Conservation (phyloP, 2,329 filamentous ascomycete species). For the Passalora sequoiae region DNA sequence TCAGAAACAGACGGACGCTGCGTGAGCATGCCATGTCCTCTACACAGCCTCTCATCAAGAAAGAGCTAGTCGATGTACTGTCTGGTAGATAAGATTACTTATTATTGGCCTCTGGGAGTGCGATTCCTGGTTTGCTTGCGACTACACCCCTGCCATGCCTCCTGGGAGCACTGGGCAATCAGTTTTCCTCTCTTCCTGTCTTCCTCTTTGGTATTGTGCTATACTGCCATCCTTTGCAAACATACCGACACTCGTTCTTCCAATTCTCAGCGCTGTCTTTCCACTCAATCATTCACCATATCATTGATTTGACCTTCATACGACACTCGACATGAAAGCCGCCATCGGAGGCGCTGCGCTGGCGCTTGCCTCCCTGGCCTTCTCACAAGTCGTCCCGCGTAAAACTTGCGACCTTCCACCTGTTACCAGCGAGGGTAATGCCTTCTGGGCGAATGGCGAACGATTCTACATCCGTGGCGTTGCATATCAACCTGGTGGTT, state of each 20-base stretch:
- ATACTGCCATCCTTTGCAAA: neutral
- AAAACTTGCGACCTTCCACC: slow-evolving; percentile 18
- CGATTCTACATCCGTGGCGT: slow-evolving; percentile 59
- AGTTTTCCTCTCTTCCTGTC: neutral
- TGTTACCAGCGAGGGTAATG: slow-evolving; percentile 24
- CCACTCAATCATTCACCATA: neutral
- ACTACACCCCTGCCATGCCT: neutral
- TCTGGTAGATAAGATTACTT: no score
- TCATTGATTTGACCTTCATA: neutral
- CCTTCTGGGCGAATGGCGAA: slow-evolving; percentile 55
- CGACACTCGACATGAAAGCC: slow-evolving; percentile 16
- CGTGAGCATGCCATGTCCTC: no score
- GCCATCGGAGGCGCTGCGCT: slow-evolving; percentile 14
- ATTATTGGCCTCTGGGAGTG: no score
- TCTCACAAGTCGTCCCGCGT: slow-evolving; percentile 17
- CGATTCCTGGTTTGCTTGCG: no score
- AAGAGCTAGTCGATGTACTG: no score
- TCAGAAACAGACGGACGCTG: no score
- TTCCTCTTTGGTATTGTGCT: neutral
- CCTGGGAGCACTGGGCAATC: neutral
- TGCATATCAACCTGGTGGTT: slow-evolving; percentile 53
- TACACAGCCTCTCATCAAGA: no score
- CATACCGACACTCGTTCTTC: neutral
- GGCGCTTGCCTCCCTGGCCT: slow-evolving; percentile 18
- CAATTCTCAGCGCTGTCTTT: neutral